These are phyloP conservation scores for Xylariaceae sp. DNA, from an alignment of 2,329 filamentous ascomycete species.

Conservation along the genomic window DNA sequence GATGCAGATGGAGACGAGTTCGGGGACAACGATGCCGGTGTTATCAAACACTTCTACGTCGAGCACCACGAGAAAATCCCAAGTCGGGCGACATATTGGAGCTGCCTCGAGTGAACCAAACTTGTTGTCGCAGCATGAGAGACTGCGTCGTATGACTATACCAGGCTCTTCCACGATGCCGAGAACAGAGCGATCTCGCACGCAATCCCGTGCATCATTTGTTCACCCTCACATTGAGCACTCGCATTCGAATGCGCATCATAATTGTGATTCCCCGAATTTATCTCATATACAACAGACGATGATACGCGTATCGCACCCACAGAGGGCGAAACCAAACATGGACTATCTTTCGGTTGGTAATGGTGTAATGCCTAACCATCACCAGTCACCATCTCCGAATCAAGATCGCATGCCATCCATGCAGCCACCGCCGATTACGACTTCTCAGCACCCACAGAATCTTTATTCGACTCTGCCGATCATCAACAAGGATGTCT, in stretches of 20 bases:
- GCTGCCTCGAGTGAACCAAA: constrained; percentile 50
- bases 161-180: constrained; percentile 34
- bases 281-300: constrained; percentile 40
- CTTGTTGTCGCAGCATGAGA: constrained; percentile 51
- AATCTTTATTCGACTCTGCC: constrained; percentile 32
- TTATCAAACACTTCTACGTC: constrained; percentile 34
- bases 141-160: constrained; percentile 52
- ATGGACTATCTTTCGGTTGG: constrained; percentile 56
- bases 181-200: constrained; percentile 37
- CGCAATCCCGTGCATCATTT: constrained; percentile 45
- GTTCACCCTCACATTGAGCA: constrained; percentile 39
- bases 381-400: constrained; percentile 44
- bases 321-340: constrained; percentile 38
- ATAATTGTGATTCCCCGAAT: constrained; percentile 43
- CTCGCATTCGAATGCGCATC: constrained; percentile 27
- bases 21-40: constrained; percentile 37
- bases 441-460: constrained; percentile 22
- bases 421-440: constrained; percentile 23
- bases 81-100: constrained; percentile 37
- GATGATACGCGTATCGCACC: constrained; percentile 35
- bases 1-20: constrained; percentile 35
- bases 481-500: constrained; percentile 36
- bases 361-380: constrained; percentile 43
- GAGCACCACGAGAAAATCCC: constrained; percentile 35
- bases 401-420: constrained; percentile 39